Base-by-base conservation (phyloP, 352 stramenopile species). In the Phytophthora melonis region DNA sequence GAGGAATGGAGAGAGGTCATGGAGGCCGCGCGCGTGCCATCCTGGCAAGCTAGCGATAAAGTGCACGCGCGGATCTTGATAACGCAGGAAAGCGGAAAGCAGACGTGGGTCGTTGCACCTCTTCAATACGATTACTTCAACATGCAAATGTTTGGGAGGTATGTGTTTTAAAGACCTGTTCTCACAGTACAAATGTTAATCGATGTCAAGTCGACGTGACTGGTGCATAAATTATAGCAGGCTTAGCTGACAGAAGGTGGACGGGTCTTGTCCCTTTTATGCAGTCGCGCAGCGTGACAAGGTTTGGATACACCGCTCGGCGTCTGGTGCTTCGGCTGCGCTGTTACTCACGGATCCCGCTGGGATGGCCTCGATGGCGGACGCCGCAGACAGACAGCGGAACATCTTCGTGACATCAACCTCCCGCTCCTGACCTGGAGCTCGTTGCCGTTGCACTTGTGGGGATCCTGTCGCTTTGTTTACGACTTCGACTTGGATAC, bases 81-180 rank as follows among this genome's bases (percentile, higher is more conserved):
- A 67, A 52, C 47, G 47, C 45, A 53, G 45, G 45, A 53, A 66
- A 72, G 25, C 25, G 25, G 25, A 30, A 30, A 30, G 64, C 70
- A 77, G 70, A 77, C 64, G 58, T 21, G 14, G 18, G 39, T 45
- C 53, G 52, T n/a, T 55, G 14, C 10, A 16, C 23, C 58, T 41
- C 19, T 73, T 69, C 30, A 73, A 73, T 16, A 1, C n/a, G 34
- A 63, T 73, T 7, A 66, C 58, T 70, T 77, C 58, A 74, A 74
- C 52, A 62, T 62, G 18, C n/a, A n/a, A n/a, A n/a, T n/a, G n/a
- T n/a, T 58, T 16, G 54, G 18, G 34, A 67, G 45, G 36, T 74
- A 74, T 70, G 25, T 10, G 30, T 58, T 63, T 59, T 55, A 0
- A 47, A 13, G n/a, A 3, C 27, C 27, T 0, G 0, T n/a, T 53